Percentiles rank a stretch among this genome's conserved stretches.
These are phyloP conservation scores for Cylindrodendrum hubeiense DNA, from an alignment of 2,329 filamentous ascomycete species.

Conservation along the genomic window DNA sequence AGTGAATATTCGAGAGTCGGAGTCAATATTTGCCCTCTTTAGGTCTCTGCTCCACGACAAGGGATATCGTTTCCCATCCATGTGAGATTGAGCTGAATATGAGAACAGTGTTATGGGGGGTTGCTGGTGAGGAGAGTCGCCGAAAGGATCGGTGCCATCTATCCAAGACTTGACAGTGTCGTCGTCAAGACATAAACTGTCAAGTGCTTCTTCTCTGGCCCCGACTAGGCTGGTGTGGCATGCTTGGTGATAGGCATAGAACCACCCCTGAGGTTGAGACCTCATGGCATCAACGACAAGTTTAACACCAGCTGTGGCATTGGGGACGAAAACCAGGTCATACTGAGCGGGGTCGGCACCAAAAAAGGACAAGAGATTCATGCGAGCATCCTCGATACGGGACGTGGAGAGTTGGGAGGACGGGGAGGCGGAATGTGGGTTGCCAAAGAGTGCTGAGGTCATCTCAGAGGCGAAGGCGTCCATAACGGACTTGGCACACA, in stretches of 20 bases:
- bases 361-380: constrained; percentile 81
- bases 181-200: constrained; percentile 76
- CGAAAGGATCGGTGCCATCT: constrained; percentile 49
- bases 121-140: constrained; percentile 29
- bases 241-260: constrained; percentile 85
- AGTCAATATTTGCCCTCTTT: constrained; percentile 46
- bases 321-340: constrained; percentile 91
- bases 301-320: constrained; percentile 92
- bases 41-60: constrained; percentile 73
- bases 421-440: constrained; percentile 88
- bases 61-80: constrained; percentile 85
- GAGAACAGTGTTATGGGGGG: constrained; percentile 70
- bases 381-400: constrained; percentile 80
- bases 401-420: constrained; percentile 83
- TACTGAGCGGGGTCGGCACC: constrained; percentile 84
- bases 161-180: constrained; percentile 76
- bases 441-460: constrained; percentile 84
- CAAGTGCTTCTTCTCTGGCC: constrained; percentile 76
- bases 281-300: constrained; percentile 84
- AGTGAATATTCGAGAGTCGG: constrained; percentile 65
- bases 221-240: constrained; percentile 91
- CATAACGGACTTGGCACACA: constrained; percentile 84
- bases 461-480: constrained; percentile 85
- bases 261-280: constrained; percentile 76
- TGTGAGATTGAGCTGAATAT: constrained; percentile 92